These are phyloP conservation scores for Hypoxylon subgilvum DNA, from an alignment of 495 filamentous ascomycete species.

Conservation along the genomic window DNA sequence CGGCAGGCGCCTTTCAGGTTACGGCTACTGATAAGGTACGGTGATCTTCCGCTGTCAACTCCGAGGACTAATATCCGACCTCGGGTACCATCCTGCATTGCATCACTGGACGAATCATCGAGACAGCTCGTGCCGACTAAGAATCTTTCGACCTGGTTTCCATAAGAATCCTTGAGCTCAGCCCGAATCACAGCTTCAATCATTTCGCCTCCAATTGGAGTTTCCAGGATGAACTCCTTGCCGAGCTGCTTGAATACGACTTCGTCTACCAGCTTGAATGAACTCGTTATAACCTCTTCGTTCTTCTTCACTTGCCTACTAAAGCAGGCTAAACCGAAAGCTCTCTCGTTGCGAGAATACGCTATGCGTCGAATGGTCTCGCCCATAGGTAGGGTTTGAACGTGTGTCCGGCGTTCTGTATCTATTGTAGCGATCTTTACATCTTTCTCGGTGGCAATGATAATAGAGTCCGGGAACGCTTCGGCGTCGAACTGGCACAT, in stretches of 20 bases:
- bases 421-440: constrained; percentile 85
- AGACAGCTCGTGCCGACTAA: constrained; percentile 85
- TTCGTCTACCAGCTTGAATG: constrained; percentile 61
- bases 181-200: constrained; percentile 84
- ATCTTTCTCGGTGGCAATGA: constrained; percentile 75
- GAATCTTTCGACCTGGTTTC: constrained; percentile 75
- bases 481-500: constrained; percentile 82
- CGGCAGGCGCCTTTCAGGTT: constrained; percentile 77
- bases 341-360: constrained; percentile 78
- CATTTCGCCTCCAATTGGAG: constrained; percentile 70
- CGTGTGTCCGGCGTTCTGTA: constrained; percentile 82
- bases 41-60: constrained; percentile 71
- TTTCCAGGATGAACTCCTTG: constrained; percentile 48
- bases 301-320: constrained; percentile 59
- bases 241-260: constrained; percentile 55
- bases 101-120: constrained; percentile 57
- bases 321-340: constrained; percentile 87
- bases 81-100: constrained; percentile 50
- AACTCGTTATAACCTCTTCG: constrained; percentile 56
- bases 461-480: constrained; percentile 80
- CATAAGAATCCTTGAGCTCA: constrained; percentile 68
- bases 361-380: constrained; percentile 88
- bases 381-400: constrained; percentile 74
- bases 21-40: constrained; percentile 69
- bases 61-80: constrained; percentile 87